These are phyloP conservation scores for Panicum hallii DNA, from an alignment of 202 grass and related monocot species.

Conservation along the genomic window DNA sequence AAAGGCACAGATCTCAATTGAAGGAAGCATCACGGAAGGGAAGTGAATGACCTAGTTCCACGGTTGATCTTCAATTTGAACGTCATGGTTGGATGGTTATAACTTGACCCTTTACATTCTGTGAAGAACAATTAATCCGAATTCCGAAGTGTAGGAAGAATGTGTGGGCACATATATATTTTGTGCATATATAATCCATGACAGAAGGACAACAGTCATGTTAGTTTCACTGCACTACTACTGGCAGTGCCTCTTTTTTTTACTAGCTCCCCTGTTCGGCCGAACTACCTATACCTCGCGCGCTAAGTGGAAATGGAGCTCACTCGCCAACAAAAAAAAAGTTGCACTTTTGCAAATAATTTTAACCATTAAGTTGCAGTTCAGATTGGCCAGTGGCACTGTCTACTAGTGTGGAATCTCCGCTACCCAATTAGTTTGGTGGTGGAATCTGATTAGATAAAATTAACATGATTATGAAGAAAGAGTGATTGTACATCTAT, in stretches of 20 bases:
- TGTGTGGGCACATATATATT: background rate
- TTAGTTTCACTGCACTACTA: background rate
- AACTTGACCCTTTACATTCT: background rate
- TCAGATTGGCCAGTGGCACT: background rate
- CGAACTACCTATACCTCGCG: background rate
- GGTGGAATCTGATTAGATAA: slow-evolving; percentile 17
- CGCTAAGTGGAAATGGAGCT: background rate
- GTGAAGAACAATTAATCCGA: background rate
- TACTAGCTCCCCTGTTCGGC: background rate
- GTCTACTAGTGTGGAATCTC: background rate
- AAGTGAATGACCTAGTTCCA: background rate
- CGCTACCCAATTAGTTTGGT: slow-evolving; percentile 23
- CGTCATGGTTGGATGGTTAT: background rate
- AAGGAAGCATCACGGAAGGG: slow-evolving; percentile 2
- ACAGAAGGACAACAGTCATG: background rate
- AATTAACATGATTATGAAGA: background rate
- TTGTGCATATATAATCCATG: background rate
- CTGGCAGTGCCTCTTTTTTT: background rate
- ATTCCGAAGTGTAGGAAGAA: background rate
- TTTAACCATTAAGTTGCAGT: background rate
- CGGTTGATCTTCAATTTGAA: background rate
- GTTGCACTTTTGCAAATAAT: background rate
- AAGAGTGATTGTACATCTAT: background rate
- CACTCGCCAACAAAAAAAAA: background rate
- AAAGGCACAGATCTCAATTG: background rate